Base-by-base conservation (phyloP, 2,329 filamentous ascomycete species). In the Fusarium buharicum region DNA sequence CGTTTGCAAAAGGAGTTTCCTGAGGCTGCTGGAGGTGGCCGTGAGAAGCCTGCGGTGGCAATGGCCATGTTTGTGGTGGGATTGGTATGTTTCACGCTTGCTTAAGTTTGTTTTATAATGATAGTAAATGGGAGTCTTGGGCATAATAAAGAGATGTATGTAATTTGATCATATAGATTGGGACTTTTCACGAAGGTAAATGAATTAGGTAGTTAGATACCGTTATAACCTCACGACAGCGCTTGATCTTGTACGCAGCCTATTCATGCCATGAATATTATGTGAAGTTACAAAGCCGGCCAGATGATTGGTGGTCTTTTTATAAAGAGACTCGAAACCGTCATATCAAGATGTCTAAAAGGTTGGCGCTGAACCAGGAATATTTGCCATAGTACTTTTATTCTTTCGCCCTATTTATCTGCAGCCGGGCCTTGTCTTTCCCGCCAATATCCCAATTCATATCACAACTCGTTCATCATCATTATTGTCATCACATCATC, bases 1-100 rank as follows among this genome's bases (percentile, higher is more conserved):
- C 85, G 83, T 24, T 80, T 87, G 47, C 80, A 82, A 64, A 86
- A 86, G 73, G 76, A 78, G 68, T 69, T 80, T n/a, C 82, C 83
- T 0, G 70, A 69, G 9, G 62, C 68, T 24, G 52, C 44, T 24
- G 24, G 8, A 9, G 40, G 48, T 13, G 30, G 24, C 2, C 38
- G 47, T 17, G 44, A 55, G 27, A 50, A 39, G 18, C 59, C 66
- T 16, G 39, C 43, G n/a, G 18, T 54, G 30, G 43, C 54, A 48
- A 20, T 70, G 31, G 54, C 31, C 8, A 52, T 44, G 12, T n/a
- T 55, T 10, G 53, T 36, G 5, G 44, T 43, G 20, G 44, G 33
- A 8, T 16, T 49, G 51, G 36, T 57, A 10, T 44, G 41, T 58
- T 16, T 59, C 39, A 24, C 22, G 6, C 39, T 67, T 24, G 45